These are phyloP conservation scores for Gaultheria prostrata DNA, from an alignment of 148 eudicot genomes.

Conservation along the genomic window DNA sequence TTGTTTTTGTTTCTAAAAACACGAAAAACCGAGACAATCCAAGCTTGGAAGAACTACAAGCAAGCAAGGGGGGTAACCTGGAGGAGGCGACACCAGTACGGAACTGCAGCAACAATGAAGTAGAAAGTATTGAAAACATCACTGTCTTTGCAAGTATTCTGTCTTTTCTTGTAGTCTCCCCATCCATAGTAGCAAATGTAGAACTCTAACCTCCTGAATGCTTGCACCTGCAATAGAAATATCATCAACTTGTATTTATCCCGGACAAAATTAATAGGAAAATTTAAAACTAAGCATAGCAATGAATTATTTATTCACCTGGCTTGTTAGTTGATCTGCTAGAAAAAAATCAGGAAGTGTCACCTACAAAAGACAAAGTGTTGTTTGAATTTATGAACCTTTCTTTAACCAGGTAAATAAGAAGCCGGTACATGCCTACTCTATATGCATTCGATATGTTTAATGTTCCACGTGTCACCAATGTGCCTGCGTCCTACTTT, in stretches of 20 bases:
- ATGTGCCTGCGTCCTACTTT: not conserved
- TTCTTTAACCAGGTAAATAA: not conserved
- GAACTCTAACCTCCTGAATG: constrained; percentile 43
- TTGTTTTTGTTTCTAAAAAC: not conserved
- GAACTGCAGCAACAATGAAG: constrained; percentile 61
- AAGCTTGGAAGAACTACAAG: not conserved
- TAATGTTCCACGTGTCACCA: too few species aligned
- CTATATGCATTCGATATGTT: not conserved
- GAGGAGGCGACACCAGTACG: constrained; percentile 79
- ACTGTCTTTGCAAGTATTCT: constrained; percentile 42
- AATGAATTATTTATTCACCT: constrained; percentile 21
- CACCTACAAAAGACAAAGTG: constrained; percentile 29
- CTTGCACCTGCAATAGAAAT: constrained; percentile 36
- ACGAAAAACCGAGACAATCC: not conserved
- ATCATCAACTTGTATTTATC: not conserved
- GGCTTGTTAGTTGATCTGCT: constrained; percentile 54
- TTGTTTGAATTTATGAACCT: not conserved
- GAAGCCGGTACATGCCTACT: not conserved
- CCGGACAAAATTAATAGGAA: not conserved
- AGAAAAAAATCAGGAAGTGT: constrained; percentile 49
- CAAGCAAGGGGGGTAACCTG: constrained; percentile 46
- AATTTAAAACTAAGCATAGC: not conserved
- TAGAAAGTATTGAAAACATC: constrained; percentile 64
- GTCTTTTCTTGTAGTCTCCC: constrained; percentile 30
- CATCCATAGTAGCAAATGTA: constrained; percentile 46